phyloP scores from a whole-genome alignment of 805 yeast species.

The Wickerhamiella cacticola region DNA sequence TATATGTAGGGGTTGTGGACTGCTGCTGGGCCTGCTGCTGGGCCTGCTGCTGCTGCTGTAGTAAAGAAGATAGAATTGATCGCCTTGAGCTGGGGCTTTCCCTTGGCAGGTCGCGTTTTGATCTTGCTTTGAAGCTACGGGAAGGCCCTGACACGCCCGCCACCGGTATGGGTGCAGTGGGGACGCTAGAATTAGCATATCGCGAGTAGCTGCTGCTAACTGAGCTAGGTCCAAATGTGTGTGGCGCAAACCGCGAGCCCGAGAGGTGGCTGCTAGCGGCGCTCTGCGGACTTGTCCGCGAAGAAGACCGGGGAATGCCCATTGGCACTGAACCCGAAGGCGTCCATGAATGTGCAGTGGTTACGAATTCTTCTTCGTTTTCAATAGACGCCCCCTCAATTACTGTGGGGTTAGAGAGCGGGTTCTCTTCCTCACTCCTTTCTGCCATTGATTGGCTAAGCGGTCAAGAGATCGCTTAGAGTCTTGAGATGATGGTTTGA shows the following conservation, averaged over 20 bases:
- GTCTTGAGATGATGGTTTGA: no score
- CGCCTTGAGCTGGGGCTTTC: conserved; percentile 7
- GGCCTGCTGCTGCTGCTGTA: conserved; percentile 2
- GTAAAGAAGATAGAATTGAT: conserved; percentile 1
- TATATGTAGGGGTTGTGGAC: conserved; percentile 7
- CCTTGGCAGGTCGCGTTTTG: conserved; percentile 1
- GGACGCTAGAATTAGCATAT: conserved; percentile 14
- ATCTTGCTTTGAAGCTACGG: conserved; percentile 6
- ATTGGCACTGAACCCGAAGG: conserved; percentile 9
- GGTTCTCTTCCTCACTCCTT: conserved; percentile 16
- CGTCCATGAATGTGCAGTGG: conserved; percentile 5
- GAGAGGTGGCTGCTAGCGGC: conserved; percentile 21
- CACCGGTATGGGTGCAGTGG: conserved; percentile 21
- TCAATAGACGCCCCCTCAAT: conserved; percentile 23
- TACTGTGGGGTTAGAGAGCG: conserved; percentile 21
- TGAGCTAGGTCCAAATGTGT: conserved; percentile 24
- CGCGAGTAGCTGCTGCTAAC: conserved; percentile 8
- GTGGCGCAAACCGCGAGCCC: conserved; percentile 20
- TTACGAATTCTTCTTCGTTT: conserved; percentile 1
- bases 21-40: background rate
- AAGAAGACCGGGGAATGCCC: conserved; percentile 10
- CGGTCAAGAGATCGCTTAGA: no score
- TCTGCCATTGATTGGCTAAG: conserved; percentile 11
- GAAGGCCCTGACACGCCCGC: conserved; percentile 14
- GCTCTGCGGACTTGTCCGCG: conserved; percentile 6